Evolutionary conservation across 2,329 filamentous ascomycete species (phyloP).

Genomic region (Penicillium sp.): DNA sequence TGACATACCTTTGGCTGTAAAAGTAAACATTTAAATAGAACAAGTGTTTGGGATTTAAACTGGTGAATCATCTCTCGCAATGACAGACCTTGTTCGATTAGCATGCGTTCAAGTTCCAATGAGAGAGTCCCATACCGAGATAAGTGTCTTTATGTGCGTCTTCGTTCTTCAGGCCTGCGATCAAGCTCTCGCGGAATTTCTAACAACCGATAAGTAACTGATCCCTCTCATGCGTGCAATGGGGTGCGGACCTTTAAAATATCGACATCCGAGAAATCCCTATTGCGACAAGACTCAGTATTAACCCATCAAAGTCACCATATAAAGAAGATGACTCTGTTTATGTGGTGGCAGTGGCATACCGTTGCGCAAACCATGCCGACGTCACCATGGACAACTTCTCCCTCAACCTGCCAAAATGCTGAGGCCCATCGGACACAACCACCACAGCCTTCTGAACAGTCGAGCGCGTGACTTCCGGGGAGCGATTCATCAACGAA

Average conservation of each 20-base stretch:
- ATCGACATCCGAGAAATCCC: conserved; percentile 85
- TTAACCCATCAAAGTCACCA: background rate
- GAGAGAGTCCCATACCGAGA: conserved; percentile 59
- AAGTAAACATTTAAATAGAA: conserved; percentile 88
- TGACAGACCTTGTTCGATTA: conserved; percentile 52
- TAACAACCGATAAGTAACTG: conserved; percentile 36
- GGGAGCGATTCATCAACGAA: conserved; percentile 69
- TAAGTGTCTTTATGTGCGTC: conserved; percentile 80
- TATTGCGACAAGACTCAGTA: conserved; percentile 21
- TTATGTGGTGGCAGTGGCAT: conserved; percentile 20
- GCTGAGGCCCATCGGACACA: conserved; percentile 83
- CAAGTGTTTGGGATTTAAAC: conserved; percentile 90
- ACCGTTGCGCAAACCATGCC: conserved; percentile 92
- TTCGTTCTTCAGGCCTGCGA: conserved; percentile 53
- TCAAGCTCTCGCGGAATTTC: conserved; percentile 86
- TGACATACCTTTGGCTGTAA: conserved; percentile 80
- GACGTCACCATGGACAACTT: conserved; percentile 85
- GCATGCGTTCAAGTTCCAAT: background rate
- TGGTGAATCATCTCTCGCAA: conserved; percentile 88
- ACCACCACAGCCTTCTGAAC: conserved; percentile 98
- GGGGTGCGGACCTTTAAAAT: conserved; percentile 61
- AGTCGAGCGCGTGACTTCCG: conserved; percentile 92
- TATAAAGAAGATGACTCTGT: background rate
- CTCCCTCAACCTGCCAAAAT: conserved; percentile 86
- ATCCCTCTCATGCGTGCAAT: background rate